Conservation (phyloP, 2,329 filamentous ascomycete species). For the Drechslera avenae region DNA sequence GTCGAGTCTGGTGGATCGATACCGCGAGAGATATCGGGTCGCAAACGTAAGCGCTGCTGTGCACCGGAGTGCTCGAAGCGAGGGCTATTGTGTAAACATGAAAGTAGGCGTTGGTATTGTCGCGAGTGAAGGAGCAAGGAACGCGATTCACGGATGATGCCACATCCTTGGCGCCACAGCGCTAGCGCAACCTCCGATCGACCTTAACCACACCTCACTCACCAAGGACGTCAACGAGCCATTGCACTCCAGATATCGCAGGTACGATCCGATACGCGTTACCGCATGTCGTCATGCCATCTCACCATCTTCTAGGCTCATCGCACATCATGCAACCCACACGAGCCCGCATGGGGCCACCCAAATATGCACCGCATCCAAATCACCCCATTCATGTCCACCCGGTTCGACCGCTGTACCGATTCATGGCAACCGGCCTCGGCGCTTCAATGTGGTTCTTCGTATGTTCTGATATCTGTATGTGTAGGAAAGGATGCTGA, state of each 20-base stretch:
- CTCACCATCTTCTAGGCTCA: conserved; percentile 28
- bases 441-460: conserved; percentile 99
- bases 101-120: conserved; percentile 11
- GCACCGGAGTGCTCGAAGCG: conserved; percentile 12
- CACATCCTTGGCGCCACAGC: conserved; percentile 22
- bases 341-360: conserved; percentile 43
- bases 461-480: conserved; percentile 60
- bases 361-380: conserved; percentile 47
- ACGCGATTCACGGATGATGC: conserved; percentile 25
- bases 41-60: conserved; percentile 31
- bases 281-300: neutral
- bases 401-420: conserved; percentile 72
- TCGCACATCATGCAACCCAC: conserved; percentile 34
- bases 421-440: conserved; percentile 82
- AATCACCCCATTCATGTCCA: conserved; percentile 63
- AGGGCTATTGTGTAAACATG: conserved; percentile 24
- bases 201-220: conserved; percentile 33
- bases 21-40: conserved; percentile 10
- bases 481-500: conserved; percentile 24
- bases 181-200: conserved; percentile 24
- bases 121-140: conserved; percentile 23
- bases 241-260: conserved; percentile 37
- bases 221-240: conserved; percentile 30
- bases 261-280: conserved; percentile 20
- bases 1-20: conserved; percentile 17